These are phyloP conservation scores for Aspergillus hancockii DNA, from an alignment of 495 filamentous ascomycete genomes.

Conservation along the genomic window DNA sequence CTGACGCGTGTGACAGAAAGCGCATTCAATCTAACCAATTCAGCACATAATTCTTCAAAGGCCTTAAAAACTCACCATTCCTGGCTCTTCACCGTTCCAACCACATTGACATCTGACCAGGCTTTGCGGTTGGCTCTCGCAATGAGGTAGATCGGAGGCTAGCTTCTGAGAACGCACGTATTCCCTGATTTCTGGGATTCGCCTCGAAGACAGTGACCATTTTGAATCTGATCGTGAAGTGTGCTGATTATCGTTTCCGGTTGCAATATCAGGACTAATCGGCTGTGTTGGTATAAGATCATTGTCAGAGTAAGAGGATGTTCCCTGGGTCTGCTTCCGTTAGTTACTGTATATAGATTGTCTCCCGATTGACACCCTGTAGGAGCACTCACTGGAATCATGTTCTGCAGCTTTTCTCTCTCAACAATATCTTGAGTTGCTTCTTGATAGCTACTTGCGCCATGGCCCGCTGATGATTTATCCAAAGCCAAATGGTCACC, in stretches of 20 bases:
- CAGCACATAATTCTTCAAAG: background rate
- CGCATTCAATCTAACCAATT: constrained; percentile 41
- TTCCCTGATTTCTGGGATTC: constrained; percentile 16
- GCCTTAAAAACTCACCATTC: constrained; percentile 38
- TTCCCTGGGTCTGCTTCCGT: constrained; percentile 19
- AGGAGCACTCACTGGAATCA: constrained; percentile 25
- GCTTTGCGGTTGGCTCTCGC: constrained; percentile 11
- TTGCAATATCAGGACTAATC: constrained; percentile 2
- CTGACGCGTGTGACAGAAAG: constrained; percentile 48
- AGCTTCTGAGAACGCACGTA: constrained; percentile 3
- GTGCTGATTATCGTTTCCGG: constrained; percentile 1
- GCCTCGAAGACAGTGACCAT: constrained; percentile 12
- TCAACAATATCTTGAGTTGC: constrained; percentile 26
- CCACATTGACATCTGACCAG: constrained; percentile 44
- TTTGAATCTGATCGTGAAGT: background rate
- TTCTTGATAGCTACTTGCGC: constrained; percentile 10
- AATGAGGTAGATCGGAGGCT: background rate
- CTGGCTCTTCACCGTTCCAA: constrained; percentile 37
- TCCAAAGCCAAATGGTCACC: background rate
- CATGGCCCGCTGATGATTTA: background rate
- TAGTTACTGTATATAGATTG: background rate
- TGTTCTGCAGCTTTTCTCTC: constrained; percentile 25
- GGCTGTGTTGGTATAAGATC: constrained; percentile 29
- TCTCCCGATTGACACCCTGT: background rate
- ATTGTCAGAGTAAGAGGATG: constrained; percentile 13